Percentiles rank a stretch among this genome's conserved stretches.
Evolutionary conservation across 1,284 basidiomycete species (phyloP).

Genomic region (Rhodotorula sp.): DNA sequence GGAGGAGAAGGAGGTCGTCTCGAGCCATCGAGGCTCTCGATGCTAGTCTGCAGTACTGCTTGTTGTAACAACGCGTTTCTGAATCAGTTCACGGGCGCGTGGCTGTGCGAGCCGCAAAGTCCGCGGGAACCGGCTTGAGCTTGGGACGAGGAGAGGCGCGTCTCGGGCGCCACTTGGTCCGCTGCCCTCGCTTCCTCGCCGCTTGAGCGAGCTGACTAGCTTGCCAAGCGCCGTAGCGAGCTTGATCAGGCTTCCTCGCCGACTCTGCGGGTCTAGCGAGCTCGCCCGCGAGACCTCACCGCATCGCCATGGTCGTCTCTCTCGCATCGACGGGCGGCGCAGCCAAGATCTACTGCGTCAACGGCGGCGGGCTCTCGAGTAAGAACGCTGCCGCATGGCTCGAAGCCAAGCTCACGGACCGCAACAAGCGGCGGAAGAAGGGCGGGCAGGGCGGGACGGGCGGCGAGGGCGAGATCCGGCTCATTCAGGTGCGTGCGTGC

Average conservation of each 20-base stretch:
- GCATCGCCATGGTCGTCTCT: conserved; percentile 43
- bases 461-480: conserved; percentile 44
- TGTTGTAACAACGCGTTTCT: conserved; percentile 9
- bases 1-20: too few species aligned
- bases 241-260: neutral
- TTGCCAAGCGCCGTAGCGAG: too few species aligned
- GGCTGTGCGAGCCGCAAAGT: neutral
- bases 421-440: conserved; percentile 40
- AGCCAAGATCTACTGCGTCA: conserved; percentile 45
- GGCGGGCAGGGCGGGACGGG: conserved; percentile 42
- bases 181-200: neutral
- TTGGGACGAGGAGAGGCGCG: neutral
- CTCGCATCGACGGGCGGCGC: conserved; percentile 44
- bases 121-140: neutral
- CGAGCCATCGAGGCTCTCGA: too few species aligned
- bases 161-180: neutral
- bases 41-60: neutral
- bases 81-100: too few species aligned
- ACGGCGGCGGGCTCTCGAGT: conserved; percentile 38
- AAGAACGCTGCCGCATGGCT: conserved; percentile 47
- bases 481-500: conserved; percentile 43
- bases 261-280: neutral
- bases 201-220: neutral
- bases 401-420: conserved; percentile 38
- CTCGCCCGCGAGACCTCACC: neutral